These are phyloP conservation scores for Fragaria ananassa DNA, from an alignment of 306 rosid genomes.

Conservation along the genomic window DNA sequence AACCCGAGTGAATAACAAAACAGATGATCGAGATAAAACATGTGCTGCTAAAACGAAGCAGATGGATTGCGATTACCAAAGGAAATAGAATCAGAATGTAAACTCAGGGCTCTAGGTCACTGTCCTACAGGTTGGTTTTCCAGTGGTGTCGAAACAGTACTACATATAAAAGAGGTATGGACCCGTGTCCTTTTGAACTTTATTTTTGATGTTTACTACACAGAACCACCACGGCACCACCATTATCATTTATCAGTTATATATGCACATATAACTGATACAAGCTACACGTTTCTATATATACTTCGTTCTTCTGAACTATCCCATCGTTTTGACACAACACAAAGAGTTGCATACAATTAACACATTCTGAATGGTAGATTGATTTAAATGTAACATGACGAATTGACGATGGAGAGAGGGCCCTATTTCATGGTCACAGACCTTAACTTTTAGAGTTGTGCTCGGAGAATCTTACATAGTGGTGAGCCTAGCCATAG, in stretches of 20 bases:
- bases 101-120: not conserved
- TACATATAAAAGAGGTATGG: not conserved
- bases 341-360: not conserved
- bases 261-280: not conserved
- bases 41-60: not conserved
- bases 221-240: not conserved
- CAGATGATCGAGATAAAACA: not conserved
- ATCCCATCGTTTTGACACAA: not conserved
- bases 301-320: not conserved
- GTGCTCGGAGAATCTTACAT: not conserved
- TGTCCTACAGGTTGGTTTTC: conserved; percentile 18
- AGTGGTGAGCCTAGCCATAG: not conserved
- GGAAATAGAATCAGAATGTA: not conserved
- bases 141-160: not conserved
- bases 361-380: not conserved
- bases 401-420: too few relatives aligned
- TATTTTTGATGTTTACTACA: not conserved
- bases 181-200: not conserved
- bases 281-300: not conserved
- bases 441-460: not conserved
- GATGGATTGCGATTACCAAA: not conserved
- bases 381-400: not conserved
- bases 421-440: not conserved
- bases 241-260: too few relatives aligned
- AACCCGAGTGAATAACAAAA: not conserved